These are phyloP conservation scores for Carnegiea gigantea DNA, from an alignment of 179 eudicot species.

Conservation along the genomic window DNA sequence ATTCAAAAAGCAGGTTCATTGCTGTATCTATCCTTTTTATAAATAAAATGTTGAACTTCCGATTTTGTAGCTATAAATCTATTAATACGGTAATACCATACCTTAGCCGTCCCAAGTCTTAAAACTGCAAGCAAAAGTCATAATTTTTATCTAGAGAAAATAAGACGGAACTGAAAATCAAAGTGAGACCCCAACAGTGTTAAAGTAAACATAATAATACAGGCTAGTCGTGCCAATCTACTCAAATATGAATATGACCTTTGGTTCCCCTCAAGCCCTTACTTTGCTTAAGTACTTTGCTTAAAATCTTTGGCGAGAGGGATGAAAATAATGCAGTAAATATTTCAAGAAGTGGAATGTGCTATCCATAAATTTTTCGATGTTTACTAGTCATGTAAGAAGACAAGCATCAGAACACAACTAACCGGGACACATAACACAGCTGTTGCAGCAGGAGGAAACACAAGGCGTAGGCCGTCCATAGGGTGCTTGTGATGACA, in stretches of 20 bases:
- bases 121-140: background rate
- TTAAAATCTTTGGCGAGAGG: background rate
- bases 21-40: background rate
- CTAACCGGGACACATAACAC: constrained; percentile 70
- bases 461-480: constrained; percentile 96
- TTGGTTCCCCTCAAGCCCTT: background rate
- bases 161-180: background rate
- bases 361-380: background rate
- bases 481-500: constrained; percentile 99
- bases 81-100: background rate
- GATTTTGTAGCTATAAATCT: background rate
- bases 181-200: background rate
- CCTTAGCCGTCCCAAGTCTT: background rate
- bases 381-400: background rate
- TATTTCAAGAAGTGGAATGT: background rate
- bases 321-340: background rate
- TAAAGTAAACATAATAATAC: background rate
- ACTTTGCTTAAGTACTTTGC: background rate
- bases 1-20: background rate
- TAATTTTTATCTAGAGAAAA: background rate
- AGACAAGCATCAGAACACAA: background rate
- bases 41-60: background rate
- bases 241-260: background rate
- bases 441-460: constrained; percentile 95
- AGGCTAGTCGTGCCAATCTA: background rate